Evolutionary conservation across 495 filamentous ascomycete species (phyloP).

Genomic region (Trichoderma reesei): DNA sequence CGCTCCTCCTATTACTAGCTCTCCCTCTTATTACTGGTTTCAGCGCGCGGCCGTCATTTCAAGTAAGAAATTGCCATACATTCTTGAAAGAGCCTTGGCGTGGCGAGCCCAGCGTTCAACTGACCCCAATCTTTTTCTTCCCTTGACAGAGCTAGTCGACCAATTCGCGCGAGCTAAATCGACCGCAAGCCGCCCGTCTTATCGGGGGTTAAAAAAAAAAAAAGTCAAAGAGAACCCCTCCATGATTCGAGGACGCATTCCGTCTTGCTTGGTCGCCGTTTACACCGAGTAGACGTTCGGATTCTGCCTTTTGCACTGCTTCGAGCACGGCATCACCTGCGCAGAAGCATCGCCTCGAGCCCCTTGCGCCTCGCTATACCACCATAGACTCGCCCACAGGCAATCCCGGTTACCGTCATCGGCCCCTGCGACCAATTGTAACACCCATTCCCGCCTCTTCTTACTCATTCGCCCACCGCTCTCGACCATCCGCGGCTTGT

Average conservation of each 20-base stretch:
- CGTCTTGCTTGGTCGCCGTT: neutral
- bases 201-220: conserved; percentile 5
- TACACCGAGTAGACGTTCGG: neutral
- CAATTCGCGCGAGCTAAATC: conserved; percentile 6
- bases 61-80: neutral
- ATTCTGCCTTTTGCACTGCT: neutral
- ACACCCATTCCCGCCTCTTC: neutral
- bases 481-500: neutral
- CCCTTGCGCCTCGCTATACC: conserved; percentile 1
- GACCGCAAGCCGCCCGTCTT: neutral
- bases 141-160: neutral
- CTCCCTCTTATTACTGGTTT: neutral
- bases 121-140: neutral
- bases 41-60: neutral
- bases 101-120: neutral
- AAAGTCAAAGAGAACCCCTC: too few relatives aligned
- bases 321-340: too few relatives aligned
- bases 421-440: neutral
- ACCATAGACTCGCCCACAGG: neutral
- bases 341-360: neutral
- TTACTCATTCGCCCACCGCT: conserved; percentile 3
- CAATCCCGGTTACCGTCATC: neutral
- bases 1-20: too few relatives aligned
- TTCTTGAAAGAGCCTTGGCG: neutral
- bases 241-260: neutral